Evolutionary conservation across 2,329 filamentous ascomycete species (phyloP), one percentile per base, ranked within the genome.

Genomic region (Pseudocercospora fuligena): DNA sequence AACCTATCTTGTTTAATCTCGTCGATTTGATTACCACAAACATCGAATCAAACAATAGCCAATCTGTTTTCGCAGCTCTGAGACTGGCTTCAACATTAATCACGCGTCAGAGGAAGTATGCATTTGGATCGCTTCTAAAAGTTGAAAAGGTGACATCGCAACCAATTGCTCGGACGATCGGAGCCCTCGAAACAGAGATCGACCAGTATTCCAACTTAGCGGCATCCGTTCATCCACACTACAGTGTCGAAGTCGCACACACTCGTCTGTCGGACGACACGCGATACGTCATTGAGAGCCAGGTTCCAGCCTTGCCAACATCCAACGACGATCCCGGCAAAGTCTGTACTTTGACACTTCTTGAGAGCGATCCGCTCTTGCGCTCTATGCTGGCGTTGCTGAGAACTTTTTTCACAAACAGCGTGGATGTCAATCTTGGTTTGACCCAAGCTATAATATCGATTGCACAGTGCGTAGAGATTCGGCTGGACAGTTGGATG

Each of bases 401-500:
- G 11, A 86, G 90, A 53, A 89, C 86, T 0, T 99, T 98, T 75
- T 93, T 97, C 73, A 86, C 92, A 5, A 99, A 99, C 73, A 90
- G 93, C 2, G 89, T 98, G 2, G 93, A 97, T 73, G 94, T 92
- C 2, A 99, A 99, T 72, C 82, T 99, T 3, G 91, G 91, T 0
- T 84, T 97, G 1, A 98, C 94, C 0, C 92, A 96, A 73, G 87
- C 91, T 0, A 84, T 98, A 51, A 87, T 96, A 29, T 91, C 92
- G 70, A 83, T 99, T 47, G 92, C 92, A 11, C 89, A 92, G 0
- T 98, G 95, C 73, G 91, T 93, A 5, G 91, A 92, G 69, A 90
- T 97, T 75, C 88, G 89, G 21, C 85, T 97, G 12, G 93, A 97
- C 75, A 91, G 92, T n/a, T 99, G 95, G 94, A 82, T 98, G 31